Base-by-base conservation (phyloP, 352 stramenopile genomes). In the Globisporangium iwayamae region DNA sequence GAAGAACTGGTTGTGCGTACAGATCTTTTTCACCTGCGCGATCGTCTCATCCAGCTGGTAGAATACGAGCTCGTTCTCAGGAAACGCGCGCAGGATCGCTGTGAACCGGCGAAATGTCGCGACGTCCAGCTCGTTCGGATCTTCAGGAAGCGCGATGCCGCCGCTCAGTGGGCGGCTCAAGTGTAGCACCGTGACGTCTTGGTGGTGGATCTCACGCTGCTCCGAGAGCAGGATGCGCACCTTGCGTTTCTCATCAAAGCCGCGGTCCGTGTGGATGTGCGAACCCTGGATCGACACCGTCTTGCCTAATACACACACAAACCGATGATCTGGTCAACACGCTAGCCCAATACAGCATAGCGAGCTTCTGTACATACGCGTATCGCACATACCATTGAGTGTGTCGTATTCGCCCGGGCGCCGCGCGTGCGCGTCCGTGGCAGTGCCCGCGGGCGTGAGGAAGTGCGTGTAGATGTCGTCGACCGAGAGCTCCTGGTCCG, bases 151-250 rank as follows among this genome's bases (percentile, higher is more conserved):
- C 28, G 72, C 62, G 13, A 93, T 72, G 36, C 85, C 85, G 10
- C 83, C 83, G 32, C 80, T 66, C 5, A 93, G 72, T 10, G 85
- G 82, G n/a, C 83, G 75, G 63, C 83, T 93, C 43, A 89, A 60
- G 66, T 91, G 79, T 51, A 93, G 68, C 55, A 93, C 73, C 22
- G 74, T 87, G 56, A 91, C 68, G 25, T 76, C 61, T 63, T 91
- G 83, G 34, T 68, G 62, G 1, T 76, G 63, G 22, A 91, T 67
- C 56, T 83, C 76, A 18, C 71, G 76, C 55, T 77, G 71, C 62
- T 91, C 83, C 0, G 83, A 89, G 63, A 93, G 68, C 53, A 93
- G 61, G 52, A 93, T 90, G 28, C 85, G 74, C 25, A 93, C 81
- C 62, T 86, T 79, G 47, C 85, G 70, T 20, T 60, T 60, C 28